A percentile compares a stretch with the other conserved stretches of the same genome.
phyloP scores from a whole-genome alignment of 1,139 yeast genomes.

The Suhomyces guaymorum region DNA sequence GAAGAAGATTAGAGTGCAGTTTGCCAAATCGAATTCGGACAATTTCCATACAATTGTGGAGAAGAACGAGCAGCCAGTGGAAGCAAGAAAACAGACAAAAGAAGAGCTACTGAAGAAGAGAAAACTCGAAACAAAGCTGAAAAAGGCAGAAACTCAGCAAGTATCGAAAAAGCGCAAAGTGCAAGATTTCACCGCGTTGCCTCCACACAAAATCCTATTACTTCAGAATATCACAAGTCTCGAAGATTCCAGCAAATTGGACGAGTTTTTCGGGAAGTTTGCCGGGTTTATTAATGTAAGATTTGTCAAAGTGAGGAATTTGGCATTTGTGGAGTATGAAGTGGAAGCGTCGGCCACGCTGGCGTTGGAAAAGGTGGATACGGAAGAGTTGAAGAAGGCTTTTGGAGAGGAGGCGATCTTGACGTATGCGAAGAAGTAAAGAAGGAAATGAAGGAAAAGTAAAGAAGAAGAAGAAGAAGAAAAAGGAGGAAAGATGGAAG shows the following conservation, averaged over 20 bases:
- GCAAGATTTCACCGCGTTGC: slow-evolving; percentile 40
- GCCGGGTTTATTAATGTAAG: slow-evolving; percentile 68
- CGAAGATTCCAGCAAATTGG: slow-evolving; percentile 35
- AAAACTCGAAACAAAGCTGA: slow-evolving; percentile 19
- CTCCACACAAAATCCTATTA: slow-evolving; percentile 72
- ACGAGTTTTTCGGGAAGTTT: slow-evolving; percentile 46
- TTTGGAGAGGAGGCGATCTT: slow-evolving; percentile 30
- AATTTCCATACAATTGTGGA: slow-evolving; percentile 16
- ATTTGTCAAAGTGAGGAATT: slow-evolving; percentile 61
- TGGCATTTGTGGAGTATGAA: slow-evolving; percentile 82
- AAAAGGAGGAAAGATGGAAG: too few species aligned
- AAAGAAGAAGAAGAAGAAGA: too few species aligned
- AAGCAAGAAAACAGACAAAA: slow-evolving; percentile 16
- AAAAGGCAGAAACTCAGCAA: slow-evolving; percentile 4
- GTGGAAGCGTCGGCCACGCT: slow-evolving; percentile 37
- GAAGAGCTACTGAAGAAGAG: slow-evolving; percentile 6
- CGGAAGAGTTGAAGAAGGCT: slow-evolving; percentile 12
- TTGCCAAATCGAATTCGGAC: slow-evolving; percentile 54
- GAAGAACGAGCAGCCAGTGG: slow-evolving; percentile 19
- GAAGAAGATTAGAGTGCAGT: slow-evolving; percentile 49
- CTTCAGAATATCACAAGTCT: slow-evolving; percentile 60
- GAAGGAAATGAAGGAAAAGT: too few species aligned
- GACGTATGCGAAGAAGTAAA: slow-evolving; percentile 39
- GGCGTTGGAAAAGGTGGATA: slow-evolving; percentile 22
- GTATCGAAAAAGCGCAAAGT: slow-evolving; percentile 20